These are phyloP conservation scores for Agaricus subrufescens DNA, from an alignment of 768 basidiomycete genomes.

Conservation along the genomic window DNA sequence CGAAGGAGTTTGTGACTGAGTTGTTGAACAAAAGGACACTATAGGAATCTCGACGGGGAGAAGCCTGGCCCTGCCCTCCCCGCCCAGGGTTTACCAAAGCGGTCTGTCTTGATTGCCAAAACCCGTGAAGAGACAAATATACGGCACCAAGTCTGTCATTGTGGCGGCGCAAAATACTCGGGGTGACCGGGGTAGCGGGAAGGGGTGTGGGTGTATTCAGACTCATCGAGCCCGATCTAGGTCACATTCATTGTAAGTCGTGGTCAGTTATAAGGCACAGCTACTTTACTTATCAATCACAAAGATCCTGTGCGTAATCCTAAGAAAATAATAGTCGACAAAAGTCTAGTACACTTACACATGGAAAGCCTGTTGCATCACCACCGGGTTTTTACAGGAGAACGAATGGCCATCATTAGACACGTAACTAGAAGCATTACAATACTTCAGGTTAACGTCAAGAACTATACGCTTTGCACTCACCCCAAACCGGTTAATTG, in stretches of 20 bases:
- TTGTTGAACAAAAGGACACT: slow-evolving; percentile 46
- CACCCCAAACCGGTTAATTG: slow-evolving; percentile 14
- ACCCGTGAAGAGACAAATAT: slow-evolving; percentile 47
- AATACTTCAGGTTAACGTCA: background rate
- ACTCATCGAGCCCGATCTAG: slow-evolving; percentile 50
- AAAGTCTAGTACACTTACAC: slow-evolving; percentile 37
- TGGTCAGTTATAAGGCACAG: background rate
- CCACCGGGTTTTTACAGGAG: slow-evolving; percentile 46
- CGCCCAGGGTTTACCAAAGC: slow-evolving; percentile 21
- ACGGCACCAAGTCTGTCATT: slow-evolving; percentile 58
- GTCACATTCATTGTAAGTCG: background rate
- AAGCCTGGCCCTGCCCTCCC: slow-evolving; percentile 8
- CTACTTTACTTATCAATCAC: slow-evolving; percentile 43
- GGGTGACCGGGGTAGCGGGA: slow-evolving; percentile 28
- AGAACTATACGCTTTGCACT: background rate
- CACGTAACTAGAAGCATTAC: slow-evolving; percentile 29
- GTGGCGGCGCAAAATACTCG: slow-evolving; percentile 14
- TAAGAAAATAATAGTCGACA: background rate
- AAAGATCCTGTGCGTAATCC: slow-evolving; percentile 22
- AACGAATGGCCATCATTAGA: slow-evolving; percentile 57
- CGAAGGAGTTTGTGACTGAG: slow-evolving; percentile 17
- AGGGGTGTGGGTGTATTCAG: slow-evolving; percentile 38
- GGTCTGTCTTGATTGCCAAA: slow-evolving; percentile 49
- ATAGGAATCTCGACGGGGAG: slow-evolving; percentile 45
- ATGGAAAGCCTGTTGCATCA: slow-evolving; percentile 52